Evolutionary conservation across 2,329 filamentous ascomycete genomes (phyloP).

Genomic region (Metarhizium album): DNA sequence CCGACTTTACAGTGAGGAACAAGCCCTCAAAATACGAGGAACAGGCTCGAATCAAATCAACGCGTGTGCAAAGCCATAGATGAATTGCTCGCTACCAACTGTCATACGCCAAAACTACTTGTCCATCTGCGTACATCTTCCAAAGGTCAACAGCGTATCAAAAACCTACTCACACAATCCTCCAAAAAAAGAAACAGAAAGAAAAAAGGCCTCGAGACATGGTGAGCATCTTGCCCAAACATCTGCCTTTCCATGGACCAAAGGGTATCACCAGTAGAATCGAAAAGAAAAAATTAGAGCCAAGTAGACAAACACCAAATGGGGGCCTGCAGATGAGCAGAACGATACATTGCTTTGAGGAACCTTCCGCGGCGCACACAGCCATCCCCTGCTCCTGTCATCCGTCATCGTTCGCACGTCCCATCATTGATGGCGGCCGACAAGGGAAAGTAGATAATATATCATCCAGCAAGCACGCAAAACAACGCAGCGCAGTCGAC

Average conservation of each 20-base stretch:
- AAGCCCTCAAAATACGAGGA: no score
- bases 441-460: no score
- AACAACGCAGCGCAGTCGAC: conserved; percentile 18
- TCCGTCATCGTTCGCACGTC: background rate
- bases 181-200: background rate
- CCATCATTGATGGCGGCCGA: background rate
- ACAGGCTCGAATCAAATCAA: no score
- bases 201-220: background rate
- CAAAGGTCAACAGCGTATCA: background rate
- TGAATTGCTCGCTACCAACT: background rate
- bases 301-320: conserved; percentile 12
- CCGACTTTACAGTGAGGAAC: no score
- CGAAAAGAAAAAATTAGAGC: conserved; percentile 18
- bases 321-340: conserved; percentile 10
- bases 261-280: conserved; percentile 25
- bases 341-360: conserved; percentile 3
- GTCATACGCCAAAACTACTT: background rate
- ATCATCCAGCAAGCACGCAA: conserved; percentile 14
- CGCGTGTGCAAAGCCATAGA: background rate
- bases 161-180: background rate
- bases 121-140: background rate
- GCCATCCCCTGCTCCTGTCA: no score
- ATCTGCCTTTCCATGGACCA: conserved; percentile 5
- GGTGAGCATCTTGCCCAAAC: background rate
- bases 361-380: background rate